These are phyloP conservation scores for Phytophthora tubulina DNA, from an alignment of 352 stramenopile species.

Conservation along the genomic window DNA sequence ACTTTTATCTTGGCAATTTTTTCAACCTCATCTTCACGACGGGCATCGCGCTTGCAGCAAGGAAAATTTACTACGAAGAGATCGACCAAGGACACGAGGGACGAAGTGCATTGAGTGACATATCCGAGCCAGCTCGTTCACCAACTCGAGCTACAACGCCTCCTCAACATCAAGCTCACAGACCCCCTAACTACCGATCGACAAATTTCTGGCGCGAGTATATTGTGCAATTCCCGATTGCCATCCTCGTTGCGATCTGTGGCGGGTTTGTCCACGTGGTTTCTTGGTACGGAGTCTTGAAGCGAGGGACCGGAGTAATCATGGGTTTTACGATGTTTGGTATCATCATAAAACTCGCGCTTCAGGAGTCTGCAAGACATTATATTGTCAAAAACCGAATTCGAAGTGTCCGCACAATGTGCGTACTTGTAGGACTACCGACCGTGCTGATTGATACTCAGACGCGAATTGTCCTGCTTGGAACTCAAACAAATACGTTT, in stretches of 20 bases:
- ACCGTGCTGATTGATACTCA: slow-evolving; percentile 65
- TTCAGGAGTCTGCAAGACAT: slow-evolving; percentile 43
- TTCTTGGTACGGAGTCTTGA: slow-evolving; percentile 16
- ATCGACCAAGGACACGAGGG: slow-evolving; percentile 19
- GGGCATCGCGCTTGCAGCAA: slow-evolving; percentile 6
- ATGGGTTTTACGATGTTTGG: slow-evolving; percentile 35
- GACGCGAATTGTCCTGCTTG: slow-evolving; percentile 50
- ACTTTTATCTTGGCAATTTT: slow-evolving; percentile 43
- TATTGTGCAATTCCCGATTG: background rate
- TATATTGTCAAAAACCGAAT: slow-evolving; percentile 39
- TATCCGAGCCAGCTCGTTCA: background rate
- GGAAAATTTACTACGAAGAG: slow-evolving; percentile 30
- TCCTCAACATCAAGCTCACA: background rate
- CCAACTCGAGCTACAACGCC: background rate
- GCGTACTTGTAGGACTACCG: slow-evolving; percentile 47
- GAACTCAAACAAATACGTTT: slow-evolving; percentile 34
- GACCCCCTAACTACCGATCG: slow-evolving; percentile 7
- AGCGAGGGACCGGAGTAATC: slow-evolving; percentile 20
- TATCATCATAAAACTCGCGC: slow-evolving; percentile 37
- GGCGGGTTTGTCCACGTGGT: slow-evolving; percentile 42
- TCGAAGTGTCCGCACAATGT: slow-evolving; percentile 53
- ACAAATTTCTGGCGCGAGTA: slow-evolving; percentile 19
- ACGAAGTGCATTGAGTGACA: background rate
- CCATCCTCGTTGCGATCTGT: slow-evolving; percentile 6
- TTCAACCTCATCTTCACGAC: slow-evolving; percentile 28